Base-by-base conservation (phyloP, 139 green algal species). In the Tetraselmis striata region DNA sequence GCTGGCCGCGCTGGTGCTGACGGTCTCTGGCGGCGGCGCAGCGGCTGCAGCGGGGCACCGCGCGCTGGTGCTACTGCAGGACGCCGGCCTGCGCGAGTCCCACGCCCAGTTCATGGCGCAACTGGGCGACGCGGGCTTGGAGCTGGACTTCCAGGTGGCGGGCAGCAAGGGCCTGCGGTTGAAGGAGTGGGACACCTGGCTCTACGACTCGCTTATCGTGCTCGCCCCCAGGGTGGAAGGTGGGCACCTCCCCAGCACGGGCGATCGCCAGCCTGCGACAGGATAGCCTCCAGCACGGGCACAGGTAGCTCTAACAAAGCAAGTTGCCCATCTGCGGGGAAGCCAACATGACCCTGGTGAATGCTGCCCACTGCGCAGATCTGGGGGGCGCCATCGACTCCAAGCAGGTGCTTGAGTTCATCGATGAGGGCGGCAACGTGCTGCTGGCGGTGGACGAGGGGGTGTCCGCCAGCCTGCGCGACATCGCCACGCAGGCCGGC, bases 191-290 rank as follows among this genome's bases (percentile, higher is more conserved):
- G 95, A 95, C 74, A 83, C 85, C 1, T 97, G 89, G 86, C 83
- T 92, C 0, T 98, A 95, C 78, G 95, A 98, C 79, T 90, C 93
- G 29, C 67, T 97, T 11, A 82, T 96, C 23, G 80, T 98, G 1
- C 88, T 98, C 28, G 90, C 89, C 1, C 90, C 90, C 1, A 91
- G 87, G 59, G 85, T 87, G 32, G 88, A 89, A 82, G 74, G 85
- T 84, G 76, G 45, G 31, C 29, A 28, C 31, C 77, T 2, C 77
- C 25, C 77, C n/a, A n/a, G n/a, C n/a, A n/a, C n/a, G n/a, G n/a
- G n/a, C n/a, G n/a, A n/a, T n/a, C n/a, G n/a, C n/a, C n/a, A n/a
- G n/a, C n/a, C n/a, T n/a, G n/a, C n/a, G n/a, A n/a, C n/a, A n/a
- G n/a, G n/a, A n/a, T n/a, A n/a, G n/a, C n/a, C n/a, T n/a, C n/a